phyloP scores from a whole-genome alignment of 2,329 filamentous ascomycete species.

The Alternaria triticina region DNA sequence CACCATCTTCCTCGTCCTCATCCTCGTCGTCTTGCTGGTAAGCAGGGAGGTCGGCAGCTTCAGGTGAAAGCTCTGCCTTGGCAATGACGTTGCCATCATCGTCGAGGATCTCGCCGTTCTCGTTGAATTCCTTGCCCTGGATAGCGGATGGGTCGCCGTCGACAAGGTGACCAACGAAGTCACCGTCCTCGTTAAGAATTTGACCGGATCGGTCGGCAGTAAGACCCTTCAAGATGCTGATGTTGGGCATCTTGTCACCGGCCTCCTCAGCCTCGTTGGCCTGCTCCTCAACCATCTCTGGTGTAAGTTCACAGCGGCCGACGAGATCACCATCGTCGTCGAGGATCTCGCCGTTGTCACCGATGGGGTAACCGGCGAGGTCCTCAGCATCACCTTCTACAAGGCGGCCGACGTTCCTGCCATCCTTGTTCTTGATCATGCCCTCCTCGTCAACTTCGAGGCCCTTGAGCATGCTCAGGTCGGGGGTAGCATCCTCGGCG shows the following conservation, averaged over 20 bases:
- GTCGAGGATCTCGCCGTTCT: conserved; percentile 62
- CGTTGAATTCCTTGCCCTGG: conserved; percentile 57
- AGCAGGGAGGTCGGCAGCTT: conserved; percentile 50
- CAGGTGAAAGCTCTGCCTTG: conserved; percentile 57
- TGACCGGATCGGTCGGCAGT: conserved; percentile 55
- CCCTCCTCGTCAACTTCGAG: conserved; percentile 63
- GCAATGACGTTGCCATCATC: conserved; percentile 61
- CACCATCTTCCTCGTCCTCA: conserved; percentile 35
- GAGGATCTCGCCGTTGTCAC: conserved; percentile 62
- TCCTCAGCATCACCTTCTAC: conserved; percentile 61
- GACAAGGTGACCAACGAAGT: conserved; percentile 56
- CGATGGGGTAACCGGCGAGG: conserved; percentile 59
- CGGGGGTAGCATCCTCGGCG: conserved; percentile 48
- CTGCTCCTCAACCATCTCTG: conserved; percentile 54
- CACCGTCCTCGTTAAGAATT: conserved; percentile 59
- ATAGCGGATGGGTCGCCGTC: conserved; percentile 58
- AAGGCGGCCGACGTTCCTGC: conserved; percentile 57
- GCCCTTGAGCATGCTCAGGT: conserved; percentile 57
- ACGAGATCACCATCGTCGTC: conserved; percentile 63
- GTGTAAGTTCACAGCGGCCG: conserved; percentile 59
- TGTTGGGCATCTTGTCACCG: conserved; percentile 50
- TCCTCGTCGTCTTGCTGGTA: conserved; percentile 33
- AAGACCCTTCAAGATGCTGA: conserved; percentile 56
- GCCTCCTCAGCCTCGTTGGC: conserved; percentile 47
- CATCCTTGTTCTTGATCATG: conserved; percentile 58